Evolutionary conservation across 225 moss, liverwort and hornwort genomes (phyloP).

Genomic region (Pseudisothecium myosuroides): DNA sequence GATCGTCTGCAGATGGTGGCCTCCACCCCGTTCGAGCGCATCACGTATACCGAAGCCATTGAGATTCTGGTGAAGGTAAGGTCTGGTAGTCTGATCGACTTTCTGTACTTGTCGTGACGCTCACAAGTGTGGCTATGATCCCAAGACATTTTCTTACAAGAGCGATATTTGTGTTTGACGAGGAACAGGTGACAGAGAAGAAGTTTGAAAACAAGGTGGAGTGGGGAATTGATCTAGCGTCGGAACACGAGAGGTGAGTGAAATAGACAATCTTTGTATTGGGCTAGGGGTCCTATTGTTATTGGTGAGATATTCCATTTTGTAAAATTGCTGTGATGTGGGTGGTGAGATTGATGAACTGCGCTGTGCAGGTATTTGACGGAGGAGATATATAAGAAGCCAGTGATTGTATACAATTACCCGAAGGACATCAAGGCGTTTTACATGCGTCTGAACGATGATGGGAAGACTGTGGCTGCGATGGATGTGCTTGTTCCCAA

Average conservation of each 20-base stretch:
- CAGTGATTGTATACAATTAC: slow-evolving; percentile 94
- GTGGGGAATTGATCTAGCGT: slow-evolving; percentile 92
- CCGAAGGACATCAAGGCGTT: slow-evolving; percentile 94
- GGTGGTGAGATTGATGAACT: neutral
- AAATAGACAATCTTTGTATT: neutral
- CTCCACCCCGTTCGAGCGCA: slow-evolving; percentile 62
- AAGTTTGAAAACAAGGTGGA: slow-evolving; percentile 91
- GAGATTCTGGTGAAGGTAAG: slow-evolving; percentile 56
- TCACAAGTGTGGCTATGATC: neutral
- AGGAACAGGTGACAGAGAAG: slow-evolving; percentile 64
- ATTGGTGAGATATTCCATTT: neutral
- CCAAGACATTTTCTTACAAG: neutral
- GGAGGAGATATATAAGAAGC: slow-evolving; percentile 84
- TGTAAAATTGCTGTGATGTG: neutral
- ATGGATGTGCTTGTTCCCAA: slow-evolving; percentile 98
- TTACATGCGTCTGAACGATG: slow-evolving; percentile 95
- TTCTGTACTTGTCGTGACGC: neutral
- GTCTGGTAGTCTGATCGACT: neutral
- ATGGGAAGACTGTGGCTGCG: slow-evolving; percentile 87
- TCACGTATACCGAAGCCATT: slow-evolving; percentile 82
- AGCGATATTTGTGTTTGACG: neutral
- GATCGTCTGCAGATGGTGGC: slow-evolving; percentile 86
- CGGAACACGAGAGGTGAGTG: slow-evolving; percentile 86
- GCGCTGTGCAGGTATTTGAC: slow-evolving; percentile 60
- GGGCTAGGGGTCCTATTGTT: neutral